These are phyloP conservation scores for Cercospora sp. DNA, from an alignment of 2,329 filamentous ascomycete genomes.

Conservation along the genomic window DNA sequence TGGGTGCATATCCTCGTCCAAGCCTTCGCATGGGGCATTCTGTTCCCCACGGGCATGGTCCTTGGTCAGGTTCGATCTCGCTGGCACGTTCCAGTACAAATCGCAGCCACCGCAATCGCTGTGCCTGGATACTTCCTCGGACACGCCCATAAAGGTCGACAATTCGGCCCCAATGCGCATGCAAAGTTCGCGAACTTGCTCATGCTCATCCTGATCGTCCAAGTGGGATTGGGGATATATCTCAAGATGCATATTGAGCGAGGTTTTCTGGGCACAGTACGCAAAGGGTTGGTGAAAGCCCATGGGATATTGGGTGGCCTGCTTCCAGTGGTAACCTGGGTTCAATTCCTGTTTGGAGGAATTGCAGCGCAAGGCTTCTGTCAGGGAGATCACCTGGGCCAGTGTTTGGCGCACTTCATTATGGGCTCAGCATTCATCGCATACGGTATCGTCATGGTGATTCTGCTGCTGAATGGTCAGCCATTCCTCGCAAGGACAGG, in stretches of 20 bases:
- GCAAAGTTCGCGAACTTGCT: slow-evolving; percentile 75
- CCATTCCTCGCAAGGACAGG: slow-evolving; percentile 79
- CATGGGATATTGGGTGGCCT: slow-evolving; percentile 84
- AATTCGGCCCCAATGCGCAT: slow-evolving; percentile 82
- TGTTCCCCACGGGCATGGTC: slow-evolving; percentile 95
- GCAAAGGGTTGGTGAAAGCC: slow-evolving; percentile 65
- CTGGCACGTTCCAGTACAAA: slow-evolving; percentile 92
- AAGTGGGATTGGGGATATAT: slow-evolving; percentile 81
- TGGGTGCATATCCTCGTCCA: slow-evolving; percentile 94
- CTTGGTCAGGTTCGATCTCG: slow-evolving; percentile 84
- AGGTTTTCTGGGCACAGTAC: slow-evolving; percentile 76
- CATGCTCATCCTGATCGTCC: slow-evolving; percentile 74
- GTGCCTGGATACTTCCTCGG: slow-evolving; percentile 87
- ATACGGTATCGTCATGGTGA: slow-evolving; percentile 84
- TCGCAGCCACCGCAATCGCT: slow-evolving; percentile 71
- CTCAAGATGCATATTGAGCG: slow-evolving; percentile 85
- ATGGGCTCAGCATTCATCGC: slow-evolving; percentile 97
- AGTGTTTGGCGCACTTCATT: slow-evolving; percentile 95
- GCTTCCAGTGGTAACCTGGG: slow-evolving; percentile 84
- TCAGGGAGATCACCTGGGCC: slow-evolving; percentile 83
- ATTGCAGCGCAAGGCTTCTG: slow-evolving; percentile 93
- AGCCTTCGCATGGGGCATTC: slow-evolving; percentile 81
- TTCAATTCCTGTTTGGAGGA: slow-evolving; percentile 93
- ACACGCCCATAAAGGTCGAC: slow-evolving; percentile 83
- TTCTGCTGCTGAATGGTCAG: slow-evolving; percentile 85